Evolutionary conservation across 257 asterid species (phyloP), one percentile per base, ranked within the genome.

Genomic region (Rehmannia glutinosa): DNA sequence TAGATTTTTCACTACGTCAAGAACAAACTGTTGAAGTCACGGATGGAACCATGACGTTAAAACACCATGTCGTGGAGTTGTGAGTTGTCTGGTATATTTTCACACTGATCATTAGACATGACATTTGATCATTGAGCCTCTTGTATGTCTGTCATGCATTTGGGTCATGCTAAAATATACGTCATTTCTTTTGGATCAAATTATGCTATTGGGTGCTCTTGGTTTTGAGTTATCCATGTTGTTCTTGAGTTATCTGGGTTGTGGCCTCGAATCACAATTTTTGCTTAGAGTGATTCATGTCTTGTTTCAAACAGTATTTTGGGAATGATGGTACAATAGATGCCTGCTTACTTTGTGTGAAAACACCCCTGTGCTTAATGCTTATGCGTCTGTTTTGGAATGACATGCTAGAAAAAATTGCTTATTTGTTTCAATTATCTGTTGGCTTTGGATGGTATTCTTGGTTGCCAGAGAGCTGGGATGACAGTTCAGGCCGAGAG

Each of bases 401-500:
- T 45, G 32, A 11, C 50, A 56, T 56, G 69, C n/a, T 62, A 43
- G 49, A 39, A 24, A 11, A 50, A 25, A 43, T 13, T 53, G 62
- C 74, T 67, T 42, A 64, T 66, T 43, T 64, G 33, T 12, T 42
- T 15, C 66, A 30, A 24, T 60, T 46, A 69, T 61, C 43, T 42
- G 35, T 46, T 71, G 45, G 42, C 61, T 66, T 71, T 76, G 62
- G 71, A 60, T 47, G 71, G 63, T 66, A 47, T 57, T 63, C 41
- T 24, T 74, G 62, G 46, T 72, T 72, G 54, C 53, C 62, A 94
- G 99, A 88, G 87, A 80, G 92, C 96, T 73, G 99, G 99, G 63
- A 81, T 94, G 95, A 84, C 99, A 47, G 95, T 94, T 63, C 76
- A 64, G 77, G 99, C 99, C 2, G 99, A 94, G 74, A 86, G 96